These are phyloP conservation scores for Sugiyamaella valdiviana DNA, from an alignment of 805 yeast species.

Conservation along the genomic window DNA sequence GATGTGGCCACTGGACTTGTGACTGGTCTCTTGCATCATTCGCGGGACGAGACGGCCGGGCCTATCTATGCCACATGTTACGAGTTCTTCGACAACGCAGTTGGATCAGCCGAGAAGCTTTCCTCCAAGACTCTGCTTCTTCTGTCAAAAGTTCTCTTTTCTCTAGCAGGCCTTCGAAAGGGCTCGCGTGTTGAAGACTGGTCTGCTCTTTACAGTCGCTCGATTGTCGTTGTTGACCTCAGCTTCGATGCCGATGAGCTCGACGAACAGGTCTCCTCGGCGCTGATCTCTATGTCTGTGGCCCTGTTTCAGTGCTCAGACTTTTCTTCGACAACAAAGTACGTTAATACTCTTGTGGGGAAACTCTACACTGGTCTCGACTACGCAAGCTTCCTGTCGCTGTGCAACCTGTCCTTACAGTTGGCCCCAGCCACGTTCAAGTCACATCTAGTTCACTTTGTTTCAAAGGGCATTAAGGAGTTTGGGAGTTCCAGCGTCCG, in stretches of 20 bases:
- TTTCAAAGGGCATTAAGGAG: constrained; percentile 5
- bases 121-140: too few relatives aligned
- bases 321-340: constrained; percentile 17
- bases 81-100: constrained; percentile 2
- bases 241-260: not conserved
- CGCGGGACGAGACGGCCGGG: constrained; percentile 26
- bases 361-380: constrained; percentile 1
- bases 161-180: constrained; percentile 31
- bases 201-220: constrained; percentile 18
- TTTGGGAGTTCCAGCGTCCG: constrained; percentile 2
- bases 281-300: constrained; percentile 3
- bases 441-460: constrained; percentile 13
- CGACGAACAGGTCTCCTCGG: not conserved
- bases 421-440: constrained; percentile 12
- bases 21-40: constrained; percentile 30
- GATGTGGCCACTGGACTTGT: constrained; percentile 21
- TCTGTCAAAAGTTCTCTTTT: constrained; percentile 18
- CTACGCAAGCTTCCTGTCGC: constrained; percentile 18
- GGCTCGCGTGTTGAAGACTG: constrained; percentile 35
- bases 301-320: constrained; percentile 18
- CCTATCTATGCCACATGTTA: constrained; percentile 19
- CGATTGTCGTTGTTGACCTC: constrained; percentile 1
- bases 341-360: constrained; percentile 7
- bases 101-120: not conserved
- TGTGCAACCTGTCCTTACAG: constrained; percentile 13